Conservation (phyloP, 805 yeast genomes). For the Hanseniaspora guilliermondii region DNA sequence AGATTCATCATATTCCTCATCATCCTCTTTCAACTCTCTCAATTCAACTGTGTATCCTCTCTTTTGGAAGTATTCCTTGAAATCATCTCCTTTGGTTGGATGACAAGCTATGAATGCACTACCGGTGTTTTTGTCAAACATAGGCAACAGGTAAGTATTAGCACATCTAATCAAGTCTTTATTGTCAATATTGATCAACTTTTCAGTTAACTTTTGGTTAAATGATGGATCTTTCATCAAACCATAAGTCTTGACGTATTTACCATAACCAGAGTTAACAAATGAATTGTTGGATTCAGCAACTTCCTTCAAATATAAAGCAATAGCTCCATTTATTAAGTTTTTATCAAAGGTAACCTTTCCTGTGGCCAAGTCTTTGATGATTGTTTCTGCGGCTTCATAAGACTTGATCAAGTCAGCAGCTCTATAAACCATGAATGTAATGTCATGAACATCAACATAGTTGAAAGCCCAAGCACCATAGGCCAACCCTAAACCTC, state of each 20-base stretch:
- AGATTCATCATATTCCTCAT: background rate
- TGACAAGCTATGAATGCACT: constrained; percentile 13
- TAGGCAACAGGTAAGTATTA: constrained; percentile 46
- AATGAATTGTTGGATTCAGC: constrained; percentile 59
- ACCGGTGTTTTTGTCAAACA: constrained; percentile 35
- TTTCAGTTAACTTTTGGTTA: background rate
- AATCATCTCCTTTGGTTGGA: constrained; percentile 11
- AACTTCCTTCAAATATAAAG: constrained; percentile 58
- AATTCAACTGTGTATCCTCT: constrained; percentile 4
- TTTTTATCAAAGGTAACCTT: constrained; percentile 40
- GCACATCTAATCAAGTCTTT: constrained; percentile 28
- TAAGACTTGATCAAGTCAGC: constrained; percentile 61
- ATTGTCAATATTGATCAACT: background rate
- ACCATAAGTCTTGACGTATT: constrained; percentile 30
- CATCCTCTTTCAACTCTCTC: constrained; percentile 7
- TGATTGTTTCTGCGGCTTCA: constrained; percentile 51
- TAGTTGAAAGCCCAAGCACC: constrained; percentile 57
- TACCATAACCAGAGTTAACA: constrained; percentile 51
- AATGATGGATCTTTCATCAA: constrained; percentile 12
- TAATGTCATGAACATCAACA: constrained; percentile 54
- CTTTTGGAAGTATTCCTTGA: constrained; percentile 3
- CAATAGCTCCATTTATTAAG: constrained; percentile 58
- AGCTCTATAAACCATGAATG: constrained; percentile 64
- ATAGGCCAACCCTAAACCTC: constrained; percentile 91
- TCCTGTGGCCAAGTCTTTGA: constrained; percentile 49